Conservation (phyloP, 1,284 basidiomycete species). For the Ustilago curta region DNA sequence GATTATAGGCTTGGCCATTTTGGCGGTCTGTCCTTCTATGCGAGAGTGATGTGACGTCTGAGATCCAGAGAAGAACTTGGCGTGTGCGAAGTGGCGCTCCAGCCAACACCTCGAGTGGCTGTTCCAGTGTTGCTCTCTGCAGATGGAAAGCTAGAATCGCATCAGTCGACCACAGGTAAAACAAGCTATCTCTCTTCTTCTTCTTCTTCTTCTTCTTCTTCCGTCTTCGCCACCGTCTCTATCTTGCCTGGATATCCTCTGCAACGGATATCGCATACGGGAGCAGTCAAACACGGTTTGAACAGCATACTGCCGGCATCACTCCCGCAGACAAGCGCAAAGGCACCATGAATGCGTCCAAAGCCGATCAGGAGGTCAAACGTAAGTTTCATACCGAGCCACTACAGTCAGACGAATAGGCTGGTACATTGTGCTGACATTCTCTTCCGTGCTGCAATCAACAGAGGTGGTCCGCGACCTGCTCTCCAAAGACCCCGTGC, state of each 20-base stretch:
- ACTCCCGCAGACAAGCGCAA: background rate
- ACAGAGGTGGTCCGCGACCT: conserved; percentile 44
- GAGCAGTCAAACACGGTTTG: background rate
- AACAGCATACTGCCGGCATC: background rate
- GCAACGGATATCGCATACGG: too few relatives aligned
- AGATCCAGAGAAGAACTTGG: too few relatives aligned
- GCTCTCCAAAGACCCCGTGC: conserved; percentile 45
- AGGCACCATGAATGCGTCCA: conserved; percentile 34
- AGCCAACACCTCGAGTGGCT: conserved; percentile 5
- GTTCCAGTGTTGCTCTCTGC: conserved; percentile 17
- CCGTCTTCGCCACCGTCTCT: background rate
- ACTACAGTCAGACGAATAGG: background rate
- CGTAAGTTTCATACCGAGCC: conserved; percentile 14
- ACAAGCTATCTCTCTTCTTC: background rate
- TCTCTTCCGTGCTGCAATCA: background rate
- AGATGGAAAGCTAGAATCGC: background rate
- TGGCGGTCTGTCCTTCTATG: background rate
- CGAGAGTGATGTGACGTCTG: conserved; percentile 5
- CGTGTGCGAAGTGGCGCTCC: background rate
- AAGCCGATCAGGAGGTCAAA: conserved; percentile 29
- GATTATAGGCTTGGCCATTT: background rate
- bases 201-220: background rate
- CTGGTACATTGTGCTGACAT: background rate
- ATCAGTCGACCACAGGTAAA: too few relatives aligned
- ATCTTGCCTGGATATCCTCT: background rate